Base-by-base conservation (phyloP, 129 eudicot genomes). In the Daucus carota region DNA sequence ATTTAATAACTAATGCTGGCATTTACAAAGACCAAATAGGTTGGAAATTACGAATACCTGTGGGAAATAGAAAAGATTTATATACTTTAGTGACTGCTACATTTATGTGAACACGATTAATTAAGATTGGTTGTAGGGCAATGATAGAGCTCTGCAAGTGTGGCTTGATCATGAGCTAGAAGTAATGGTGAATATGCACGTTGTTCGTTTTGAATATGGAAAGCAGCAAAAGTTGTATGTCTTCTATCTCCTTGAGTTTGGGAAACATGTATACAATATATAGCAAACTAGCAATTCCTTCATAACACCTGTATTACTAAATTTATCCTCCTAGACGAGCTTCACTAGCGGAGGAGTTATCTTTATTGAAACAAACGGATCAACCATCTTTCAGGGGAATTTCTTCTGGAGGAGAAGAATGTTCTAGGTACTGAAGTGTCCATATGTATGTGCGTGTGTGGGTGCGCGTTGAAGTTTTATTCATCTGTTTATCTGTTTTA, bases 81-180 rank as follows among this genome's bases (percentile, higher is more conserved):
- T 2, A 33, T 45, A 71, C 16, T 59, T 12, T 40, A 10, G 2
- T 41, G 32, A 13, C 20, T 38, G 47, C 50, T 24, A n/a, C 2
- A 24, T 22, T 22, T 38, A n/a, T 40, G 28, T 41, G 0, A 13
- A 24, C 28, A 24, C 41, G 1, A 47, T 22, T 40, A 63, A 82
- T 42, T 70, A 79, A 47, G 17, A 78, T 75, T 38, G 74, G 63
- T 81, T 72, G 38, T 80, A 91, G 99, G 84, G 78, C 80, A 88
- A 86, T 68, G 93, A 88, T 42, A 95, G 92, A 77, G 73, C 90
- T 59, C 83, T 89, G 88, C 96, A 85, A 74, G 89, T 86, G 38
- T 91, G 96, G 99, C 89, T 94, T 81, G 94, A 89, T 76, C 91
- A 87, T 66, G 99, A 94, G 88, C 85, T 94, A 67, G 96, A 94